A percentile compares a stretch with the other conserved stretches of the same genome.
phyloP scores from a whole-genome alignment of 176 grass and related monocot species.

The Phoenix dactylifera region DNA sequence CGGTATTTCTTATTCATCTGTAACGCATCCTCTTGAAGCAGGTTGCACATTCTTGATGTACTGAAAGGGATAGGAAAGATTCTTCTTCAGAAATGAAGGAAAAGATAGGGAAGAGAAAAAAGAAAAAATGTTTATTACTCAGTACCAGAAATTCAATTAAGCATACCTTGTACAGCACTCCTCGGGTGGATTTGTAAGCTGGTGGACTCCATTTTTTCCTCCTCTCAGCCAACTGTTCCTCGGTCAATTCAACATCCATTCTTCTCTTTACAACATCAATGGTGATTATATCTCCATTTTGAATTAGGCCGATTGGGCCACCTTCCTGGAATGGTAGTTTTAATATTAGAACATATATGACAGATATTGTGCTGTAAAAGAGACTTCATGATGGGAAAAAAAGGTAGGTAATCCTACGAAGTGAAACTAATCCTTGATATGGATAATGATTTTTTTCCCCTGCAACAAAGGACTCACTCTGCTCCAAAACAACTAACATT shows the following conservation, averaged over 20 bases:
- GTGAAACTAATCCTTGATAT: no score
- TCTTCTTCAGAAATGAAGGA: neutral
- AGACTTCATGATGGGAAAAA: no score
- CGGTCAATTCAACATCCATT: conserved; percentile 63
- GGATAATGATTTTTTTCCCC: no score
- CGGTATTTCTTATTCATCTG: conserved; percentile 48
- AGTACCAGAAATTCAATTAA: no score
- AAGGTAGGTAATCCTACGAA: no score
- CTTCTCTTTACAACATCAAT: conserved; percentile 64
- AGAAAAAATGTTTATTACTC: no score
- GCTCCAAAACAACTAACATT: no score
- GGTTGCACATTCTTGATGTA: conserved; percentile 88
- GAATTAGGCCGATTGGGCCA: conserved; percentile 77
- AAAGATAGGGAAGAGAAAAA: neutral
- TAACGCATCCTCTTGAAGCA: conserved; percentile 76
- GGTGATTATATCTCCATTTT: conserved; percentile 77
- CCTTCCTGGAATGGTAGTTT: conserved; percentile 44
- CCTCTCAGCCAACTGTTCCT: conserved; percentile 55
- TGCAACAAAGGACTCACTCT: no score
- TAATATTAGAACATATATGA: no score
- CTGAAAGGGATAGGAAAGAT: conserved; percentile 19
- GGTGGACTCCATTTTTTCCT: conserved; percentile 54
- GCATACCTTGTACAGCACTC: conserved; percentile 80
- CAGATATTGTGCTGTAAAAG: no score
- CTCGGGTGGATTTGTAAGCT: conserved; percentile 38